Base-by-base conservation (phyloP, 441 rosid species). In the Pelargonium cotyledonis region DNA sequence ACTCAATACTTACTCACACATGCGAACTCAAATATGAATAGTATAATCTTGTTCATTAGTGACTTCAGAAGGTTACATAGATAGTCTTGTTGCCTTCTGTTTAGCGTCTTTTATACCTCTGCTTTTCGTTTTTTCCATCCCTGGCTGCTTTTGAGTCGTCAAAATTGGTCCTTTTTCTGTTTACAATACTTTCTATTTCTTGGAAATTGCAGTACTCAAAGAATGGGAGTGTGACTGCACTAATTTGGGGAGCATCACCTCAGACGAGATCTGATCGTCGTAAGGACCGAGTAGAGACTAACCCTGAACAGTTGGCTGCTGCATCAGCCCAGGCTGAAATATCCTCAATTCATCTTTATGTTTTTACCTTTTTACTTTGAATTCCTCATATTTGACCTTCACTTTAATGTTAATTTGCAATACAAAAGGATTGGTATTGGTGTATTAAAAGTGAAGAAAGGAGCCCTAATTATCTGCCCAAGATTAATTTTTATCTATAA, bases 181-280 rank as follows among this genome's bases (percentile, higher is more conserved):
- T 68, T 38, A 19, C 74, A 40, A 70, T 35, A 5, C 23, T 62
- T 80, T 76, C 31, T 43, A 11, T 40, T 80, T 35, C 67, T 69
- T 73, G 58, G 67, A 55, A 66, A 68, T 77, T 73, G 58, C 85
- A 91, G 98, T 68, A 80, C 80, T 84, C 90, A 5, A 89, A 84
- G 73, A 78, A 79, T 58, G 98, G 97, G 69, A 82, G 78, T 72
- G 86, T 84, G 21, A 87, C 92, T 65, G 97, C 98, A 64, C 43
- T 89, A 49, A 89, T 94, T 47, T 94, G 98, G 98, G 98, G 97
- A 72, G 98, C 98, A 26, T 91, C 98, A 7, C 98, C 98, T 67
- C 98, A 94, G 79, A 81, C 96, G 73, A 82, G 98, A 65, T 94
- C 98, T 69, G 98, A 94, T 84, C 77, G 98, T 68, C 88, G 86